Conservation (phyloP, 2,329 filamentous ascomycete genomes). For the Anisogramma anomala region DNA sequence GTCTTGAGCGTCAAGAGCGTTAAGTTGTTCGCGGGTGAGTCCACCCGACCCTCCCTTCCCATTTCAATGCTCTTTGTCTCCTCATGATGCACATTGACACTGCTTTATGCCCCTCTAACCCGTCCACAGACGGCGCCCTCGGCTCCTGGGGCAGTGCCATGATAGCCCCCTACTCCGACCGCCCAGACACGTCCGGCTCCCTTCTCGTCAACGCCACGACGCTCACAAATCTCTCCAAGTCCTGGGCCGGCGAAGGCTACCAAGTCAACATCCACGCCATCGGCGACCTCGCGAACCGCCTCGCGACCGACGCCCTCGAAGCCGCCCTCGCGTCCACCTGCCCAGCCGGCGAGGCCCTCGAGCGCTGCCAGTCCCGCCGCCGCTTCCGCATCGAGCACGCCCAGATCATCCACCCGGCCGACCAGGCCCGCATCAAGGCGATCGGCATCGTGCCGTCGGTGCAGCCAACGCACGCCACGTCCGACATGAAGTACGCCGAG, state of each 20-base stretch:
- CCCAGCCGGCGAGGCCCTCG: constrained; percentile 25
- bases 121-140: constrained; percentile 49
- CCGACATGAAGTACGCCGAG: constrained; percentile 57
- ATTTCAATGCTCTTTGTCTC: too few relatives aligned
- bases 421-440: constrained; percentile 47
- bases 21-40: constrained; percentile 56
- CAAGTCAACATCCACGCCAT: constrained; percentile 66
- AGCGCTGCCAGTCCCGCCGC: constrained; percentile 39
- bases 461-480: constrained; percentile 61
- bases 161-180: constrained; percentile 58
- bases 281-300: constrained; percentile 55
- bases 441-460: constrained; percentile 56
- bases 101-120: constrained; percentile 4
- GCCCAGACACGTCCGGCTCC: constrained; percentile 48
- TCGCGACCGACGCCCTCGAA: constrained; percentile 52
- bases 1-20: constrained; percentile 49
- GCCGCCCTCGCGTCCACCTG: constrained; percentile 44
- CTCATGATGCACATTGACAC: too few relatives aligned
- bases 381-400: constrained; percentile 61
- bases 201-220: constrained; percentile 54
- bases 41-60: not conserved
- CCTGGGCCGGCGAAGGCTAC: constrained; percentile 50
- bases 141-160: constrained; percentile 62
- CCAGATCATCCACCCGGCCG: constrained; percentile 56
- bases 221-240: constrained; percentile 38